Base-by-base conservation (phyloP, 495 filamentous ascomycete genomes). In the Aspergillus heteromorphus region DNA sequence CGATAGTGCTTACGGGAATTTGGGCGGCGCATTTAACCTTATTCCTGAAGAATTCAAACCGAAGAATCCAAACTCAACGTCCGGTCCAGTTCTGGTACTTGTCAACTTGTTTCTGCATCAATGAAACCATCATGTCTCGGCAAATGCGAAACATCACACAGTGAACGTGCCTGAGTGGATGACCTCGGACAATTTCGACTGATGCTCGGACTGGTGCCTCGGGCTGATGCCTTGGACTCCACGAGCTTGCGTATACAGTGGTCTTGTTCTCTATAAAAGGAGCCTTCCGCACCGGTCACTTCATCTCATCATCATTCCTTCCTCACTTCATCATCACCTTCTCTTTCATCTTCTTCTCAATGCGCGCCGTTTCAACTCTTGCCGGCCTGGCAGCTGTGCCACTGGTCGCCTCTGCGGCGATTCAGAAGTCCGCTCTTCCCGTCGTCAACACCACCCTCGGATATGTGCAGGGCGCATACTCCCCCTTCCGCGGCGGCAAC, bases 401-500 rank as follows among this genome's bases (percentile, higher is more conserved):
- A n/a, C 42, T 45, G 19, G 42, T 25, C 20, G 42, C 19, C 17
- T 45, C 23, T 25, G 42, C 42, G 6, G n/a, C 9, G 1, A 10
- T 25, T 13, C 42, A 14, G 42, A 25, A 10, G 20, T 45, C 42
- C 19, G 19, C 25, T 4, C 19, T 27, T 13, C 53, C 53, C n/a
- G 23, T 49, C 19, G 31, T 55, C 31, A 40, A 55, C 10, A 55
- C 45, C 45, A 49, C 45, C 20, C 18, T 49, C 10, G 53, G 53
- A 16, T 1, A 48, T 19, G 45, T 55, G 21, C 45, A 43, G 20
- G 53, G 53, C 8, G n/a, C 21, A 5, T 17, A 30, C n/a, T 55
- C 53, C 1, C 53, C 53, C 10, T 49, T 49, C 45, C 53, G 53
- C 25, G 53, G 38, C 9, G 49, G 49, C 21, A 27, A 49, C 47